Conservation (phyloP, 371 early-diverging fungal genomes). For the Batrachochytrium dendrobatidis region DNA sequence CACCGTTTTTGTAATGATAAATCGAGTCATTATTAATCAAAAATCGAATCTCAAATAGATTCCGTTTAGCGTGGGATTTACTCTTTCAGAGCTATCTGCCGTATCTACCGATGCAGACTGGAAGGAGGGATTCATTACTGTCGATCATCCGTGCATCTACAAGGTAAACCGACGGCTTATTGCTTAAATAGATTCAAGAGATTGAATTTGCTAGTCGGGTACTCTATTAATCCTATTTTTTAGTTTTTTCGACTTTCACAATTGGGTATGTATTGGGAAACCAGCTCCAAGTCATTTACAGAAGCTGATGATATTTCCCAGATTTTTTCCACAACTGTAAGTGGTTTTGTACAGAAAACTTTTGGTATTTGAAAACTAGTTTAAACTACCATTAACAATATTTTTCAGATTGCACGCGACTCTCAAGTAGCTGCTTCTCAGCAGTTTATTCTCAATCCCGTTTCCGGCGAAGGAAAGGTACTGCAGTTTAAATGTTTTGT, state of each 20-base stretch:
- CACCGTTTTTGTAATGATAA: not conserved
- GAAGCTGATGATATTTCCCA: constrained; percentile 48
- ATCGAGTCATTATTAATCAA: not conserved
- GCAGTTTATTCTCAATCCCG: constrained; percentile 86
- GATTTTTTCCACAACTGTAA: constrained; percentile 49
- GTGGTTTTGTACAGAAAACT: no score
- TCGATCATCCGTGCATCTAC: constrained; percentile 69
- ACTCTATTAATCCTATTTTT: no score
- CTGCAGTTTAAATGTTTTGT: not conserved
- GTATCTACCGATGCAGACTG: constrained; percentile 88
- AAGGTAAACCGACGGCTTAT: constrained; percentile 40
- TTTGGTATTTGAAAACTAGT: no score
- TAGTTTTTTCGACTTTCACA: constrained; percentile 68
- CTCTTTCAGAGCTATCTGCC: constrained; percentile 82
- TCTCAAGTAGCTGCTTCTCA: constrained; percentile 30
- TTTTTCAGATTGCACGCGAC: constrained; percentile 26
- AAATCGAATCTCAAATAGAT: constrained; percentile 25
- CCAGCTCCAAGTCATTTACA: constrained; percentile 60
- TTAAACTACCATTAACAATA: no score
- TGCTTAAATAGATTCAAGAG: no score
- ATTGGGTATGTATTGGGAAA: constrained; percentile 87
- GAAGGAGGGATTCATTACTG: constrained; percentile 71
- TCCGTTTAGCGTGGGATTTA: constrained; percentile 87
- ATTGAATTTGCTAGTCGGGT: no score
- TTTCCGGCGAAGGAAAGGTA: constrained; percentile 85